phyloP scores from a whole-genome alignment of 2,329 filamentous ascomycete species.

The Alternaria metachromatica region DNA sequence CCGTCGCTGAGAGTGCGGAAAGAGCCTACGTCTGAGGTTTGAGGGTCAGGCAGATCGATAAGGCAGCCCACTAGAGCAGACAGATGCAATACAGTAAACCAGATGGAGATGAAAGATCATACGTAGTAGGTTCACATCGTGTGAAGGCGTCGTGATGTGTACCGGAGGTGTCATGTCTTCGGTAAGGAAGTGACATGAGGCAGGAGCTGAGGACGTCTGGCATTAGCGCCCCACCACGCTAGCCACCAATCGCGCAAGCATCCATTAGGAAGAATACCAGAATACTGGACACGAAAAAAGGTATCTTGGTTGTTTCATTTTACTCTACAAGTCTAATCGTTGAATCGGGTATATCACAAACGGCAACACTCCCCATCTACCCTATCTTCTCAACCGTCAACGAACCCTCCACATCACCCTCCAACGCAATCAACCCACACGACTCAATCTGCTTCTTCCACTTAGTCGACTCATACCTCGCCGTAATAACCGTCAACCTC shows the following conservation, averaged over 20 bases:
- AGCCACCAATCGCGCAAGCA: not conserved
- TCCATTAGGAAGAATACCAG: not conserved
- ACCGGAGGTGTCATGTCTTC: not conserved
- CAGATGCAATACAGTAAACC: not conserved
- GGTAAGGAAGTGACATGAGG: not conserved
- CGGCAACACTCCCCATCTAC: not conserved
- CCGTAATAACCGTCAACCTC: constrained; percentile 78
- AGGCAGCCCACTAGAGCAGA: not conserved
- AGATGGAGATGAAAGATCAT: rapidly evolving
- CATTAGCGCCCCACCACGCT: not conserved
- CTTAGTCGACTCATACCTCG: constrained; percentile 73
- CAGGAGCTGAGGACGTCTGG: not conserved
- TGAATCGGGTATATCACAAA: not conserved
- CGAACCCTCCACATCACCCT: constrained; percentile 26
- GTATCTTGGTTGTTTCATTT: not conserved
- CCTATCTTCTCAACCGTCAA: constrained; percentile 31
- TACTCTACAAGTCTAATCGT: not conserved
- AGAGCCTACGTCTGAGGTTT: too few species aligned
- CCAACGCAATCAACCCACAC: constrained; percentile 53
- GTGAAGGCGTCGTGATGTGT: not conserved
- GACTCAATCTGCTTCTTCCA: constrained; percentile 77
- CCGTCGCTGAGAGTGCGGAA: too few species aligned
- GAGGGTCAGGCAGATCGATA: too few species aligned
- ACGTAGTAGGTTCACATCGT: too few species aligned
- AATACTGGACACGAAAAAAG: not conserved